Evolutionary conservation across 2,329 filamentous ascomycete species (phyloP), one percentile per base, ranked within the genome.

Genomic region (Aspergillus phoenicis): DNA sequence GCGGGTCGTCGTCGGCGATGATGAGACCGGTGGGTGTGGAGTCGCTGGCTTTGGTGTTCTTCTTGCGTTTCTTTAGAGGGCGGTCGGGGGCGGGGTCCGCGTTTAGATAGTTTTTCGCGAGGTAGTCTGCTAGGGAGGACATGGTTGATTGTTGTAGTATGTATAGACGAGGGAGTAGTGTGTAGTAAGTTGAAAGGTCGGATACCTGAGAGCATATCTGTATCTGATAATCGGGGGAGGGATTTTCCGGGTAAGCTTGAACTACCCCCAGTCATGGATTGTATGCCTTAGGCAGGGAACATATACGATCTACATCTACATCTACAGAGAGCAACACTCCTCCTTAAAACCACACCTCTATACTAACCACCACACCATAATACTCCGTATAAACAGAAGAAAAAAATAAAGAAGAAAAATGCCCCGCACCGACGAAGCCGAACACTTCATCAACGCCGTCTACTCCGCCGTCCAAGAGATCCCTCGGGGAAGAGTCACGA

Each of bases 41-140:
- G 58, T 79, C 76, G 59, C 10, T 36, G 80, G 74, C 61, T 82
- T 80, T 36, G 33, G 33, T 80, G 51, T 80, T 81, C 64, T 79
- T 80, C 81, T 84, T 85, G 70, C 83, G 80, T 74, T 77, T 87
- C 79, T 78, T 88, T 79, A 79, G 87, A 71, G 77, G 78, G 71
- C 77, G 80, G 80, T 77, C 72, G 5, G 77, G 67, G 2, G 48
- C 11, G 6, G 59, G 76, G 66, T 89, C 87, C 43, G 88, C 87
- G 1, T 84, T 91, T 53, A 99, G 88, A 75, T 99, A 99, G 76
- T 93, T 95, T 64, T 91, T 89, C 39, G 94, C 93, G 38, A 99
- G 86, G 73, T 98, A 99, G 72, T 88, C 87, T 61, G 92, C 89
- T 66, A 97, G 84, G 30, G 64, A 66, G 41, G 70, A 69, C 85